A percentile compares a stretch with the other conserved stretches of the same genome.
Conservation (phyloP, 169 alveolate species). For the Theileria parva region DNA sequence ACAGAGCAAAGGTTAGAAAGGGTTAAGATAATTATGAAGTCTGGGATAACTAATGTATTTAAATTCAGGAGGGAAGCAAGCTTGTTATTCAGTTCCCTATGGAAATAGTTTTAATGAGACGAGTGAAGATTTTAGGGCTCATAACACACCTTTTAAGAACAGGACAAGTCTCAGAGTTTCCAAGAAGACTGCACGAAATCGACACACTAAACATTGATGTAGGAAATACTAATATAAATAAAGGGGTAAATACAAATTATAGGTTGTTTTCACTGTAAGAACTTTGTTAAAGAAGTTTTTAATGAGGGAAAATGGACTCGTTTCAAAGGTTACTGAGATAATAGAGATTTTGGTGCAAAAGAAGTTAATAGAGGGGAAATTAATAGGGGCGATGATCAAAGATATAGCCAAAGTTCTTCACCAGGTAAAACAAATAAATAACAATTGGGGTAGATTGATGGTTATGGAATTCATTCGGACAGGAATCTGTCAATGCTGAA, state of each 20-base stretch:
- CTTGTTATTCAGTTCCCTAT: not conserved
- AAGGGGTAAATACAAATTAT: not conserved
- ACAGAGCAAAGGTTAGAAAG: conserved; percentile 3
- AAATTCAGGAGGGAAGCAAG: conserved; percentile 14
- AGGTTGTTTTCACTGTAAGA: conserved; percentile 2
- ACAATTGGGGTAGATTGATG: not conserved
- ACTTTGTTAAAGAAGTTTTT: conserved; percentile 1
- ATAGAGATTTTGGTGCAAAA: not conserved
- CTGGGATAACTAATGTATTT: not conserved
- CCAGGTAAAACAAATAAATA: conserved; percentile 7
- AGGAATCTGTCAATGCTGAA: not conserved
- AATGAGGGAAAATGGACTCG: conserved; percentile 11
- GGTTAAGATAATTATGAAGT: not conserved
- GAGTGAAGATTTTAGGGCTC: conserved; percentile 11
- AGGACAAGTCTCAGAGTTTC: conserved; percentile 1
- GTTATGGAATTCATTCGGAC: conserved; percentile 10
- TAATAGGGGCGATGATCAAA: not conserved
- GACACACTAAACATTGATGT: conserved; percentile 10
- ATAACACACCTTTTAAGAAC: conserved; percentile 10
- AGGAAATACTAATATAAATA: not conserved
- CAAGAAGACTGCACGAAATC: conserved; percentile 10
- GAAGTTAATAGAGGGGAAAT: not conserved
- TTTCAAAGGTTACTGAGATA: conserved; percentile 1
- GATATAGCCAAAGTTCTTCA: not conserved
- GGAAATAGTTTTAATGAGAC: not conserved